phyloP scores from a whole-genome alignment of 148 eudicot species.

The Salicornia ramosissima region DNA sequence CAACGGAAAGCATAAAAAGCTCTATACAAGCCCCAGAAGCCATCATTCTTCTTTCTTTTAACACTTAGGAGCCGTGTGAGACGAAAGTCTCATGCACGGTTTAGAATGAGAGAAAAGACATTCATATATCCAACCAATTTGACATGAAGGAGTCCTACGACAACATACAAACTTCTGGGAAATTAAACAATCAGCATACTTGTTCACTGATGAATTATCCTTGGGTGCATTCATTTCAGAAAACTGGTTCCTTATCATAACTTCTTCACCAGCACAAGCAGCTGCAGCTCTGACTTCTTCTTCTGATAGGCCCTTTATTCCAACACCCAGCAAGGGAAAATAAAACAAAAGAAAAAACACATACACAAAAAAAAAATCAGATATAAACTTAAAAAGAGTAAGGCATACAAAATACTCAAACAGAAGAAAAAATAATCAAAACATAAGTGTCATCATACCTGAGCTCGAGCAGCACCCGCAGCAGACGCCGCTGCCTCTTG shows the following conservation, averaged over 20 bases:
- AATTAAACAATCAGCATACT: slow-evolving; percentile 49
- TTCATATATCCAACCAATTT: not conserved
- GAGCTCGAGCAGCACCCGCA: slow-evolving; percentile 79
- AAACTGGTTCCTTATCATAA: slow-evolving; percentile 89
- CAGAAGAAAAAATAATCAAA: not conserved
- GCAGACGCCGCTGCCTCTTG: slow-evolving; percentile 93
- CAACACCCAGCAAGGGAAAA: not conserved
- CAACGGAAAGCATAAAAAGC: not conserved
- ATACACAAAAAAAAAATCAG: not conserved
- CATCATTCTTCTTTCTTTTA: too few relatives aligned
- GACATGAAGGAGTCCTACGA: not conserved
- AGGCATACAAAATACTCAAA: not conserved
- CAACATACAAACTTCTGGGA: not conserved
- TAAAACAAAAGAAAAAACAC: not conserved
- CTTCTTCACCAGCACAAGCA: slow-evolving; percentile 97
- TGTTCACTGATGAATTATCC: slow-evolving; percentile 82
- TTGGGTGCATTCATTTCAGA: slow-evolving; percentile 96
- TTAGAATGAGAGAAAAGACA: too few relatives aligned
- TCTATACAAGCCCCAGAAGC: not conserved
- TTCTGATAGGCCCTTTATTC: slow-evolving; percentile 82
- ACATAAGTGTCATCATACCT: slow-evolving; percentile 41
- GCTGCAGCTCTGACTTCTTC: slow-evolving; percentile 97
- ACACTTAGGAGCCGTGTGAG: too few relatives aligned
- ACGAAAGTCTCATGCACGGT: too few relatives aligned
- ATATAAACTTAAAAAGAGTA: not conserved